Base-by-base conservation (phyloP, 192 early-diverging fungal genomes). In the Entomortierella lignicola region DNA sequence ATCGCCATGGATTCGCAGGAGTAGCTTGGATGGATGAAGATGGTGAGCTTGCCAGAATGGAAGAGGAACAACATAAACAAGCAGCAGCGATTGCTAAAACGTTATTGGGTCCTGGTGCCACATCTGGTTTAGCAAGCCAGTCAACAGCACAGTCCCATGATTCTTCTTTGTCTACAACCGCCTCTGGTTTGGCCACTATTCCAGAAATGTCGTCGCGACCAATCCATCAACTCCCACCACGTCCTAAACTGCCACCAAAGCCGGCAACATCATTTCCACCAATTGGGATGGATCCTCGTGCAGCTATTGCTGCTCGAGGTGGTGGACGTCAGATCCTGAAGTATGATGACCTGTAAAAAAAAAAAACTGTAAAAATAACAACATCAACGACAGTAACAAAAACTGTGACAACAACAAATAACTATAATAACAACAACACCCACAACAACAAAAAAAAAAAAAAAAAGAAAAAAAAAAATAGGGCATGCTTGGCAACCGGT, bases 1-100 rank as follows among this genome's bases (percentile, higher is more conserved):
- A 85, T 54, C 82, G 80, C 5, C 73, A 81, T 58, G 84, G 84
- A 8, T 85, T 85, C 71, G 84, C 82, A 48, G 82, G 82, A 26
- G 74, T 85, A n/a, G 80, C 81, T 25, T 85, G 84, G 84, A 81
- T 69, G 71, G 84, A 85, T 61, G 84, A 85, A 60, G 84, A 80
- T 74, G 72, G 67, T 23, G 65, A 74, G 41, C 29, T 74, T 32
- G 63, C 72, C 3, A 58, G 52, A n/a, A 37, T 60, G 29, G 72
- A 74, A 32, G 72, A 74, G 18, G 72, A 74, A 42, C 72, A 66
- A 42, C 72, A 74, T 25, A 47, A 66, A 18, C 72, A 74, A 50
- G 72, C 72, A 13, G 72, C 63, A 8, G 72, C 72, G 0, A 61
- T 66, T 32, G 56, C 72, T 18, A 55, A 43, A 25, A 31, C 27